Percentiles rank a stretch among this genome's conserved stretches.
phyloP scores from a whole-genome alignment of 1,284 basidiomycete genomes.

The Ustilago cynodontis region DNA sequence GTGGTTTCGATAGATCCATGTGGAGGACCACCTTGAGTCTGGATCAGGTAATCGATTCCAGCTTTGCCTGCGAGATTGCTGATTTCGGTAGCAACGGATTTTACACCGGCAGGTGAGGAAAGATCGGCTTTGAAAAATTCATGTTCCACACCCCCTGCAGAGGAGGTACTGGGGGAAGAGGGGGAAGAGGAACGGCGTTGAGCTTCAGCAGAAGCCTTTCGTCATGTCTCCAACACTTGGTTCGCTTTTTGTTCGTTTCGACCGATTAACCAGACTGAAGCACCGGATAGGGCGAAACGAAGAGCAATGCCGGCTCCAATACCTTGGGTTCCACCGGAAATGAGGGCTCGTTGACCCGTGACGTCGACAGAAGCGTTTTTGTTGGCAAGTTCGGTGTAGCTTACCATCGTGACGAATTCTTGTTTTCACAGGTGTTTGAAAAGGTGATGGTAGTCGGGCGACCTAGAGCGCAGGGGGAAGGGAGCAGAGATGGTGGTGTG shows the following conservation, averaged over 20 bases:
- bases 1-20: constrained; percentile 27
- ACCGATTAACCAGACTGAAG: constrained; percentile 70
- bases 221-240: constrained; percentile 62
- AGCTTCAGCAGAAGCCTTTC: constrained; percentile 48
- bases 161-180: background rate
- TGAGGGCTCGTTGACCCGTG: constrained; percentile 44
- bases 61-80: constrained; percentile 45
- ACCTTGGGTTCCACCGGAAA: constrained; percentile 62
- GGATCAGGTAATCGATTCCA: constrained; percentile 69
- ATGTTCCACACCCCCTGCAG: constrained; percentile 10
- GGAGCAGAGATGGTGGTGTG: background rate
- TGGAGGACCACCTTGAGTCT: constrained; percentile 67
- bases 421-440: background rate
- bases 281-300: constrained; percentile 65
- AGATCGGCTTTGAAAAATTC: constrained; percentile 70
- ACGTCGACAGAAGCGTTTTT: constrained; percentile 40
- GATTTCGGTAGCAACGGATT: constrained; percentile 55
- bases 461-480: background rate
- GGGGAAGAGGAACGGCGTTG: constrained; percentile 16
- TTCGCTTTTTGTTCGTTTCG: constrained; percentile 62
- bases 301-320: constrained; percentile 63
- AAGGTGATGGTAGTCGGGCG: too few species aligned
- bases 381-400: constrained; percentile 21
- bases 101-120: constrained; percentile 58
- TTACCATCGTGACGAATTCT: constrained; percentile 29